phyloP scores from a whole-genome alignment of 306 rosid species.

The Hippophae tibetana region DNA sequence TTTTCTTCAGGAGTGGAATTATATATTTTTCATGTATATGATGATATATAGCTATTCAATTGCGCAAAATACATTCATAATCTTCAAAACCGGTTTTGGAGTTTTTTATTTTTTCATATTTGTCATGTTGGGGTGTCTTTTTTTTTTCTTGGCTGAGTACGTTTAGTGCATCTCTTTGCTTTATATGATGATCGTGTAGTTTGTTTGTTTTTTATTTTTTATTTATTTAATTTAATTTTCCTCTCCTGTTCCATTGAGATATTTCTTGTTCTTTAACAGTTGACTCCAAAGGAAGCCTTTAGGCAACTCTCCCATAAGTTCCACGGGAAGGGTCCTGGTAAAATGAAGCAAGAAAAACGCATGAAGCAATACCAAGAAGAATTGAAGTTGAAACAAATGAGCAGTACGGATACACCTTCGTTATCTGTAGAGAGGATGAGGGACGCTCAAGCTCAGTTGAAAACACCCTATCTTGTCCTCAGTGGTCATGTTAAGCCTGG shows the following conservation, averaged over 20 bases:
- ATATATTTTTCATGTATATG: too few relatives aligned
- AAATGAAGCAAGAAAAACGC: constrained; percentile 97
- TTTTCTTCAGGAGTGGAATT: too few relatives aligned
- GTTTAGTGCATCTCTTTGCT: too few relatives aligned
- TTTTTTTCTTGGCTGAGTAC: too few relatives aligned
- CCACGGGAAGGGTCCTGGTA: constrained; percentile 93
- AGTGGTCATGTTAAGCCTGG: constrained; percentile 92
- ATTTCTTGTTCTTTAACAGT: constrained; percentile 36
- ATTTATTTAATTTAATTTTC: background rate
- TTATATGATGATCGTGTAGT: too few relatives aligned
- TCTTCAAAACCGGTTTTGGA: too few relatives aligned
- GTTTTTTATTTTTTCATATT: too few relatives aligned
- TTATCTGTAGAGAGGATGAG: constrained; percentile 88
- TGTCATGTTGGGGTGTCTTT: too few relatives aligned
- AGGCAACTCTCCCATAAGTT: constrained; percentile 68
- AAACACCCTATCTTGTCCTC: constrained; percentile 90
- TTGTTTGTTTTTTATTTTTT: too few relatives aligned
- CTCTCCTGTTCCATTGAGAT: constrained; percentile 5
- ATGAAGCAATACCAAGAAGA: constrained; percentile 81
- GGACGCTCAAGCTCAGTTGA: constrained; percentile 73
- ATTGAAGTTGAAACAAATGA: constrained; percentile 83
- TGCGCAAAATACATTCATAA: too few relatives aligned
- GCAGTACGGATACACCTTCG: constrained; percentile 85
- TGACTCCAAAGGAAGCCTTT: constrained; percentile 95
- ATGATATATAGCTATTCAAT: too few relatives aligned